Conservation (phyloP, 306 rosid genomes). For the Vicia villosa region DNA sequence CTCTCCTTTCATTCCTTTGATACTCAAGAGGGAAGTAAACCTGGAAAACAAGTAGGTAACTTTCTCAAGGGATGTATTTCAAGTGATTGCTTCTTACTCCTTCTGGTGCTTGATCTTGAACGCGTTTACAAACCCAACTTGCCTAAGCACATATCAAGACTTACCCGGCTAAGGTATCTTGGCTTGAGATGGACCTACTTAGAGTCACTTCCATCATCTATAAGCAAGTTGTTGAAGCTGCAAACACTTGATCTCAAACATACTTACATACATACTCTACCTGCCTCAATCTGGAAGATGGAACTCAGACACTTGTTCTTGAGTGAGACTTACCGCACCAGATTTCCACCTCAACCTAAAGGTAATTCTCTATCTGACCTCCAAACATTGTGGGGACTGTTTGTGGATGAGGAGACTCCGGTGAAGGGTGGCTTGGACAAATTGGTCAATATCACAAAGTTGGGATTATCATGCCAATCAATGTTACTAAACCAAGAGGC, state of each 20-base stretch:
- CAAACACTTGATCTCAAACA: conserved; percentile 50
- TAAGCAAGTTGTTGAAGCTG: conserved; percentile 39
- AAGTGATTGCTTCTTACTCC: not conserved
- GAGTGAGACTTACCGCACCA: conserved; percentile 31
- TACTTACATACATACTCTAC: conserved; percentile 38
- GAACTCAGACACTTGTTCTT: conserved; percentile 43
- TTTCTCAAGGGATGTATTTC: conserved; percentile 27
- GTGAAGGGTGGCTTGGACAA: conserved; percentile 35
- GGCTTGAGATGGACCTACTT: conserved; percentile 50
- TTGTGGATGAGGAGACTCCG: conserved; percentile 39
- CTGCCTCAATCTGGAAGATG: conserved; percentile 46
- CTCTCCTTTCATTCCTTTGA: conserved; percentile 39
- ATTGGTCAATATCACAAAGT: conserved; percentile 34
- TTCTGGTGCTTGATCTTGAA: conserved; percentile 54
- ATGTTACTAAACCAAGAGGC: not conserved
- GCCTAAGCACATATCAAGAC: conserved; percentile 37
- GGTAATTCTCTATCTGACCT: conserved; percentile 26
- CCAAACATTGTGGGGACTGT: conserved; percentile 45
- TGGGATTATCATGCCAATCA: conserved; percentile 47
- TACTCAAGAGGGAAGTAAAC: conserved; percentile 39
- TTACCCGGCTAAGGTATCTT: conserved; percentile 43
- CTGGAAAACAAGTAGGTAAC: conserved; percentile 38
- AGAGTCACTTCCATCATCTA: conserved; percentile 39
- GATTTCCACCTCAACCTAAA: conserved; percentile 12
- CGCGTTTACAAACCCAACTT: conserved; percentile 42